A percentile compares a stretch with the other conserved stretches of the same genome.
Evolutionary conservation across 1,284 basidiomycete species (phyloP).

Genomic region (Heliocybe sulcata): DNA sequence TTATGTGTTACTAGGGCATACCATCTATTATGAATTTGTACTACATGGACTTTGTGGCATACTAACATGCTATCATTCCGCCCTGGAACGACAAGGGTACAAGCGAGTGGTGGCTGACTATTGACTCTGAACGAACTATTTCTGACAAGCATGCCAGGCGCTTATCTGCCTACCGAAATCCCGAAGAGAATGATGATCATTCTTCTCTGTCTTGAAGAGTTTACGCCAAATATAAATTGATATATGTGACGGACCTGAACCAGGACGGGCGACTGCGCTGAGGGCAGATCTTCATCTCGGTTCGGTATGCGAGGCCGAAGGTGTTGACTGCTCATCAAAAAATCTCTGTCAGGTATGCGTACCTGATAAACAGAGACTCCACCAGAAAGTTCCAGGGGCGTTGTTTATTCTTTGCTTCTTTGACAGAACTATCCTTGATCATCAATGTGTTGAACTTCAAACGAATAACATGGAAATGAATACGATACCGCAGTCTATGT

Average conservation of each 20-base stretch:
- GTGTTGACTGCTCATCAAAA: background rate
- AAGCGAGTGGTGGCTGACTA: background rate
- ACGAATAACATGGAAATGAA: background rate
- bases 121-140: too few relatives aligned
- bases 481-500: background rate
- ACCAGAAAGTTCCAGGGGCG: too few relatives aligned
- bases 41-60: background rate
- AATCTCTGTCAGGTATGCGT: background rate
- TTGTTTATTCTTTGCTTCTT: too few relatives aligned
- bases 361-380: background rate
- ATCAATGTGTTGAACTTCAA: background rate
- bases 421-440: background rate
- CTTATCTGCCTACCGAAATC: background rate
- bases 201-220: background rate
- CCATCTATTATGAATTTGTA: background rate
- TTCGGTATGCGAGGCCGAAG: background rate
- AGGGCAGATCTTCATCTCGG: background rate
- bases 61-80: background rate
- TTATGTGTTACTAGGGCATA: background rate
- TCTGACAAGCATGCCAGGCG: background rate
- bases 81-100: background rate
- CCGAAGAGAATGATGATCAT: background rate
- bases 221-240: background rate
- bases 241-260: background rate
- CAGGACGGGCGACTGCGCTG: background rate